Base-by-base conservation (phyloP, 2,329 filamentous ascomycete species). In the Annulohypoxylon truncatum region DNA sequence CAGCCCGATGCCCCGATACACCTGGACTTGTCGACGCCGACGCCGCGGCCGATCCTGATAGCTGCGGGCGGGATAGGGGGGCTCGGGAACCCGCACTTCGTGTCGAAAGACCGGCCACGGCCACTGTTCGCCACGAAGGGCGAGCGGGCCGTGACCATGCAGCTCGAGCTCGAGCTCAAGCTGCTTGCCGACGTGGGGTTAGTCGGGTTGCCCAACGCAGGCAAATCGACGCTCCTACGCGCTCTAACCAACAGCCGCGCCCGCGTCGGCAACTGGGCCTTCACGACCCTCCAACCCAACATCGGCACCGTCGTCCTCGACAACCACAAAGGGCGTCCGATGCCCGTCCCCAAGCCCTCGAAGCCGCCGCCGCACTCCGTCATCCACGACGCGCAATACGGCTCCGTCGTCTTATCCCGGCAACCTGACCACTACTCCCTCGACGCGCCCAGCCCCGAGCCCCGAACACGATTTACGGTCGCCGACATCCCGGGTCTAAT, bases 231-330 rank as follows among this genome's bases (percentile, higher is more conserved):
- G 0, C 85, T 99, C 1, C 85, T 98, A 13, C 90, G 96, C 15
- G 90, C 94, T 2, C 82, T 99, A 73, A 97, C 90, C 73, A 94
- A 94, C 77, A 96, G 92, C 77, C 90, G 94, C 64, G 93, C 96
- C 1, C 88, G 96, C 38, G 89, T 99, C 28, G 96, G 96, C 40
- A 90, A 92, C 77, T 99, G 96, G 96, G 95, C 94, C 8, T 99
- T 99, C 78, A 99, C 96, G 2, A 99, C 96, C 0, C 84, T 99
- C 7, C 91, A 94, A 72, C 96, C 96, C 2, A 97, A 97, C 72
- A 96, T 99, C 58, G 96, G 96, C 53, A 99, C 96, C 0, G 93
- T 99, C 5, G 91, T 98, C 12, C 86, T 99, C 9, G 96, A 99
- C 78, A 88, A 94, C 76, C 88, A 96, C 81, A 90, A 89, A 62